Percentiles rank a stretch among this genome's conserved stretches.
phyloP scores from a whole-genome alignment of 768 basidiomycete species.

The Melanogaster broomeanus region DNA sequence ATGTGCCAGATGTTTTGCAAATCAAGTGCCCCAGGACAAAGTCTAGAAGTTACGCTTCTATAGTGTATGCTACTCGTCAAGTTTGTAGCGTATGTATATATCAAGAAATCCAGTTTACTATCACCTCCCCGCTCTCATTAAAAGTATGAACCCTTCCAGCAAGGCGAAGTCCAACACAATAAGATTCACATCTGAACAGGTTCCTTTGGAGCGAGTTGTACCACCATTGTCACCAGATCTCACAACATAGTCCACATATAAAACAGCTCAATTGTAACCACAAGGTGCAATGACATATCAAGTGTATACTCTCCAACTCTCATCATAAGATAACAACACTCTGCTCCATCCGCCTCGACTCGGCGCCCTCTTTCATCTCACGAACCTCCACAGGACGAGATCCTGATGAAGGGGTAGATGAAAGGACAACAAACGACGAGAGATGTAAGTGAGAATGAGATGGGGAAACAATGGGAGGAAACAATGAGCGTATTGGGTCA shows the following conservation, averaged over 20 bases:
- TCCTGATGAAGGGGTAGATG: constrained; percentile 55
- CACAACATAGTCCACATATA: too few species aligned
- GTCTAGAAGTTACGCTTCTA: neutral
- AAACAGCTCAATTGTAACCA: neutral
- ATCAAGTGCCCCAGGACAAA: neutral
- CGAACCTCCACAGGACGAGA: constrained; percentile 52
- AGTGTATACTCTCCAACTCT: neutral
- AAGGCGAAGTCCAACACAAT: neutral
- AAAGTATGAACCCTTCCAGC: neutral
- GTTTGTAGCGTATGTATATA: neutral
- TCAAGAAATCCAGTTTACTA: too few species aligned
- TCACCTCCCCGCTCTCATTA: neutral
- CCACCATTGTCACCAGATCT: too few species aligned
- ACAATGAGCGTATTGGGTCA: constrained; percentile 19
- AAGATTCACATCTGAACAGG: too few species aligned
- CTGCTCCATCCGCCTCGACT: constrained; percentile 22
- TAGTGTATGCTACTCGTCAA: neutral
- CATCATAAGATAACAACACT: neutral
- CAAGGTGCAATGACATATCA: neutral
- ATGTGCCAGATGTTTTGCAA: neutral
- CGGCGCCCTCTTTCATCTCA: constrained; percentile 71
- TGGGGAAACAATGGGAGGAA: constrained; percentile 16
- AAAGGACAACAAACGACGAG: constrained; percentile 62
- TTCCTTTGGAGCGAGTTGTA: too few species aligned
- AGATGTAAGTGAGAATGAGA: constrained; percentile 28